Percentiles rank a stretch among this genome's conserved stretches.
phyloP scores from a whole-genome alignment of 495 filamentous ascomycete genomes.

The Schizothecium vesticola region DNA sequence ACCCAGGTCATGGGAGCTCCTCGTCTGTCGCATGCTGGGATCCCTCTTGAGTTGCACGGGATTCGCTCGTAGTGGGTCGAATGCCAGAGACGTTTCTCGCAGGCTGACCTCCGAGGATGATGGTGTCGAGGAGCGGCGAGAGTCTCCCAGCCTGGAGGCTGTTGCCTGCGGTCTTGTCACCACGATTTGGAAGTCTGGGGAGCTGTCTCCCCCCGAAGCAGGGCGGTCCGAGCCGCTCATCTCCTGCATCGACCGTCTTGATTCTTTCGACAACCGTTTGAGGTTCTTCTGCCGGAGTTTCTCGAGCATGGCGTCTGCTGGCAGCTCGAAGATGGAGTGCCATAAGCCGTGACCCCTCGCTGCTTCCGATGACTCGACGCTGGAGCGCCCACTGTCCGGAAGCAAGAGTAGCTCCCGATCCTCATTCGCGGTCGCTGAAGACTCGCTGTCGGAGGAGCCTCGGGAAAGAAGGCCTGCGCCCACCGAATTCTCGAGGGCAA shows the following conservation, averaged over 20 bases:
- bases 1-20: conserved; percentile 5
- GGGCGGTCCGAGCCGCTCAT: background rate
- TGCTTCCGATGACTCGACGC: background rate
- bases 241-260: conserved; percentile 2
- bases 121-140: background rate
- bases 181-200: background rate
- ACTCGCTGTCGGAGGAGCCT: background rate
- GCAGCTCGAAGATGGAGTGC: conserved; percentile 15
- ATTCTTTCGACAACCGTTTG: conserved; percentile 7
- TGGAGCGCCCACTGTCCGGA: background rate
- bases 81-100: background rate
- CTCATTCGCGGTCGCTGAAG: background rate
- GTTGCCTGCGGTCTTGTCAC: conserved; percentile 12
- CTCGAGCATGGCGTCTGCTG: conserved; percentile 9
- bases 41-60: conserved; percentile 9
- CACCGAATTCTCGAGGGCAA: background rate
- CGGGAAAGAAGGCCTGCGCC: background rate
- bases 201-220: background rate
- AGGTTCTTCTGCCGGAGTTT: background rate
- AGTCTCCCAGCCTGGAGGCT: background rate
- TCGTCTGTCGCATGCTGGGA: conserved; percentile 9
- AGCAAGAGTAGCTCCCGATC: background rate
- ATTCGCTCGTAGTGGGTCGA: conserved; percentile 10
- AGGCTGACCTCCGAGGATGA: background rate
- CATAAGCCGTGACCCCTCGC: conserved; percentile 1